Conservation (phyloP, 1,284 basidiomycete species). For the Malassezia globosa region DNA sequence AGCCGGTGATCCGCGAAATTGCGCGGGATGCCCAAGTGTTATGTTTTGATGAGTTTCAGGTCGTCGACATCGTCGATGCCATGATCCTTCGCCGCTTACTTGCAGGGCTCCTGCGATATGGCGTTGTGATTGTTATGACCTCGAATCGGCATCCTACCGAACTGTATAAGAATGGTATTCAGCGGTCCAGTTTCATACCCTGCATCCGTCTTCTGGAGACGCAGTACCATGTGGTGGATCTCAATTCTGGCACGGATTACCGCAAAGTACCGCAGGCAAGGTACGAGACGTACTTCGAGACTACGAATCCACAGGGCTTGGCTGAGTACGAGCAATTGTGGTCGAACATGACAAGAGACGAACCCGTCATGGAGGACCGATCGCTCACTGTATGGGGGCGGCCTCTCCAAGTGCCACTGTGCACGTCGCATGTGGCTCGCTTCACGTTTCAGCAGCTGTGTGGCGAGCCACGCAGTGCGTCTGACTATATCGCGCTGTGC, state of each 20-base stretch:
- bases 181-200: slow-evolving; percentile 88
- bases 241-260: slow-evolving; percentile 83
- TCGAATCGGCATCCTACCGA: slow-evolving; percentile 97
- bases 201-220: slow-evolving; percentile 86
- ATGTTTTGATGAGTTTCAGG: slow-evolving; percentile 98
- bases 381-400: slow-evolving; percentile 79
- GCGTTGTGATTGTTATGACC: slow-evolving; percentile 88
- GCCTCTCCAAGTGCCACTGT: slow-evolving; percentile 58
- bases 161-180: slow-evolving; percentile 97
- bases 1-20: slow-evolving; percentile 76
- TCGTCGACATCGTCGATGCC: slow-evolving; percentile 95
- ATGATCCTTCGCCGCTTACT: slow-evolving; percentile 89
- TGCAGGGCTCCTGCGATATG: slow-evolving; percentile 70
- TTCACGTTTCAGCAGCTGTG: slow-evolving; percentile 83
- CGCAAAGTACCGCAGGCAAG: slow-evolving; percentile 48
- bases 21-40: slow-evolving; percentile 61
- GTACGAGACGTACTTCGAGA: slow-evolving; percentile 81
- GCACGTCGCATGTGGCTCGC: slow-evolving; percentile 59
- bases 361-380: slow-evolving; percentile 57
- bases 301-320: slow-evolving; percentile 58
- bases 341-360: slow-evolving; percentile 56
- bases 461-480: slow-evolving; percentile 75
- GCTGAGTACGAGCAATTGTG: slow-evolving; percentile 73
- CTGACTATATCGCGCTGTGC: slow-evolving; percentile 91
- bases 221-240: slow-evolving; percentile 72